Evolutionary conservation across 176 grass and related monocot species (phyloP), one percentile per base, ranked within the genome.

Genomic region (Cymbopogon citratus): DNA sequence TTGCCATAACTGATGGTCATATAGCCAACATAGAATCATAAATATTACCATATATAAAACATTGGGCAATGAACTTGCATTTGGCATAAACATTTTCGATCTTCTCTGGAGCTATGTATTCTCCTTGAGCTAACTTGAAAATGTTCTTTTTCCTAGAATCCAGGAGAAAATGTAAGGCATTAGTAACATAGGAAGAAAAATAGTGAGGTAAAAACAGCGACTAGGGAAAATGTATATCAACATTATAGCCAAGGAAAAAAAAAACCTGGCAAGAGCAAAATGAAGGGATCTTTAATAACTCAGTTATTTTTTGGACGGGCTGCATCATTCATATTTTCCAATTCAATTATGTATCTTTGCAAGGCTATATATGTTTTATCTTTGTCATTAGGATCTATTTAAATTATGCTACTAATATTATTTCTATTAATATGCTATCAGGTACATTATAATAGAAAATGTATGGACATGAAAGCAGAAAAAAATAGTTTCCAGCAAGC

Each of bases 61-160:
- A 99, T 31, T 99, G 96, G 23, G 89, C 80, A 91, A 95, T 81
- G 66, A 99, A 95, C 57, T 99, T 99, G 96, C 93, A 99, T 63
- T 95, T 99, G 52, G 93, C 90, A 85, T 99, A 95, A 2, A 95
- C 85, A 88, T 90, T 95, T 69, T 99, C 96, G 9, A 99, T 95
- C 85, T 99, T 99, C 84, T 99, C 96, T 3, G 92, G 93, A 69
- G 96, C 93, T 44, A 93, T 91, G 85, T 99, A 99, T 89, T 99
- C 96, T 48, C 96, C 96, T 91, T 95, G 96, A 46, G 92, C 93
- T 84, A 99, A 86, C 85, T 99, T 99, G 80, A 99, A 95, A 76
- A 99, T 99, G 49, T 95, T 99, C 80, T 99, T 99, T 89, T 99
- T 99, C 91, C 96, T 99, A 29, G 86, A 76, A 76, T 65, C 39